Conservation (phyloP, 208 protist genomes). For the Leishmania amazonensis region DNA sequence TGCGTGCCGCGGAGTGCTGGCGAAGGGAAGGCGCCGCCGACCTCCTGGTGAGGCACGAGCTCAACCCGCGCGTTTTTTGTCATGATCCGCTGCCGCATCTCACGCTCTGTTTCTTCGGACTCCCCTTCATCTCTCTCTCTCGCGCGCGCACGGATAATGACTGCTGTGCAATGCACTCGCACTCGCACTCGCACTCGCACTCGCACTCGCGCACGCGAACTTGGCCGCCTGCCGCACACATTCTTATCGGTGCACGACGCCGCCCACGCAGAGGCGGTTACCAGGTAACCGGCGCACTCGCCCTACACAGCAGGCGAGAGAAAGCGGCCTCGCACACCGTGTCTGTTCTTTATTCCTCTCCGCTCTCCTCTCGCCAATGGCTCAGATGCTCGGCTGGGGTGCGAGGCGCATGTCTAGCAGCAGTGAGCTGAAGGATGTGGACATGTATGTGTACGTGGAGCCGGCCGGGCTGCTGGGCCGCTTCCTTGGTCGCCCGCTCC, state of each 20-base stretch:
- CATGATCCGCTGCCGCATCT: no score
- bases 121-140: background rate
- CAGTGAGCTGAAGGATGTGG: slow-evolving; percentile 63
- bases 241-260: background rate
- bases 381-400: slow-evolving; percentile 27
- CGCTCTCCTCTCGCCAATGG: background rate
- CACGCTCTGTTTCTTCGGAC: background rate
- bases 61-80: background rate
- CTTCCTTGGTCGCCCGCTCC: slow-evolving; percentile 72
- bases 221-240: background rate
- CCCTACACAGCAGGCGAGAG: background rate
- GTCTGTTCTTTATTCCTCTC: background rate
- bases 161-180: background rate
- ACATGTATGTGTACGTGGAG: slow-evolving; percentile 85
- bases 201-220: background rate
- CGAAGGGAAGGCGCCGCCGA: background rate
- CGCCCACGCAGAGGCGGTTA: background rate
- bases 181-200: background rate
- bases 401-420: slow-evolving; percentile 39
- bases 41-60: background rate
- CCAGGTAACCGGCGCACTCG: background rate
- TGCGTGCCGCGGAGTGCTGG: background rate
- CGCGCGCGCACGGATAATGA: background rate
- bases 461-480: slow-evolving; percentile 73
- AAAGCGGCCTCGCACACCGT: background rate